Conservation (phyloP, 1,284 basidiomycete genomes). For the Ganoderma leucocontextum region DNA sequence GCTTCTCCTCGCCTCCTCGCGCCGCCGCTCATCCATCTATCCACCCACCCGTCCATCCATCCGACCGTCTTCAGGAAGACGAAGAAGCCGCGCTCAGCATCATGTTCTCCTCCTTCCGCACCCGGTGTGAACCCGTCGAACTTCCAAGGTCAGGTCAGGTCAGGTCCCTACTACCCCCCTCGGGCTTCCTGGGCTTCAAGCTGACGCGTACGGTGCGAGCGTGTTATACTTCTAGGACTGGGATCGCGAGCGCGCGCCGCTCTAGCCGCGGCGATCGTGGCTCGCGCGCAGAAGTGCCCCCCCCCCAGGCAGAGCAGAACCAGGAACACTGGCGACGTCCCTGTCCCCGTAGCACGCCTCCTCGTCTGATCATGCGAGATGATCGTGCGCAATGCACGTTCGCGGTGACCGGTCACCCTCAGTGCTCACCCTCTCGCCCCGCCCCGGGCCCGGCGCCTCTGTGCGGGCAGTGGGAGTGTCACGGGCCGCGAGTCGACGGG, state of each 20-base stretch:
- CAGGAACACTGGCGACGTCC: not conserved
- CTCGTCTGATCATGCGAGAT: not conserved
- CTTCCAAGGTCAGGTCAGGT: too few relatives aligned
- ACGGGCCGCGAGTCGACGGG: not conserved
- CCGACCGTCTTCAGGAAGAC: not conserved
- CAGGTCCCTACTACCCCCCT: not conserved
- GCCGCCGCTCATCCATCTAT: slow-evolving; percentile 18
- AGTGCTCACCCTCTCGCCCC: too few relatives aligned
- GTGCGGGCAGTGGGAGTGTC: not conserved
- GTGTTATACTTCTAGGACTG: not conserved
- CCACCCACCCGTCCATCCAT: not conserved
- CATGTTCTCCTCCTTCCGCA: not conserved
- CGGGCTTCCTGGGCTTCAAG: not conserved
- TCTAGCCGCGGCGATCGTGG: not conserved
- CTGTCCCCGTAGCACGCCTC: not conserved
- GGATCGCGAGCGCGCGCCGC: not conserved
- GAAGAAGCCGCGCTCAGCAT: slow-evolving; percentile 2
- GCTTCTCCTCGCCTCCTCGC: slow-evolving; percentile 31
- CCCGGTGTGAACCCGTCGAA: not conserved
- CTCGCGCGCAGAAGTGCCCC: not conserved
- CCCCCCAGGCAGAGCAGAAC: not conserved
- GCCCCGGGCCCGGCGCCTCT: not conserved
- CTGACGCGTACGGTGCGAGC: not conserved
- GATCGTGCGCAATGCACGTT: not conserved
- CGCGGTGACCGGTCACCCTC: too few relatives aligned